These are phyloP conservation scores for Beauveria sp. DNA, from an alignment of 2,329 filamentous ascomycete genomes.

Conservation along the genomic window DNA sequence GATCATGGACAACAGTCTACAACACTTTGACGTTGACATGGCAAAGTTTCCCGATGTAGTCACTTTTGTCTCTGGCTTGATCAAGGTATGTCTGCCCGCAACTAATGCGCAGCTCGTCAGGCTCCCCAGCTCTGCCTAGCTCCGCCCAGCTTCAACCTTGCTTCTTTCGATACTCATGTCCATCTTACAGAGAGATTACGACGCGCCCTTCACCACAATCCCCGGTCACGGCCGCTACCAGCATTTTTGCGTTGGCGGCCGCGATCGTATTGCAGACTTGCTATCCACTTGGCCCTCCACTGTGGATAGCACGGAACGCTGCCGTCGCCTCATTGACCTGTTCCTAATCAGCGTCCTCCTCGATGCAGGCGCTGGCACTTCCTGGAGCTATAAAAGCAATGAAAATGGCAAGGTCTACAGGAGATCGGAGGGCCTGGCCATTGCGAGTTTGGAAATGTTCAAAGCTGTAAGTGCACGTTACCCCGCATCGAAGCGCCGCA, in stretches of 20 bases:
- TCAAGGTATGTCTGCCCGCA: slow-evolving; percentile 59
- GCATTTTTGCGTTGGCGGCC: slow-evolving; percentile 74
- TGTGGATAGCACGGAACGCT: slow-evolving; percentile 65
- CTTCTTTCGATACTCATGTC: not conserved
- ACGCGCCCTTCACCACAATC: slow-evolving; percentile 53
- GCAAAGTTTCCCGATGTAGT: slow-evolving; percentile 76
- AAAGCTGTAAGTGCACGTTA: slow-evolving; percentile 47
- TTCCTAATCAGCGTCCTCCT: slow-evolving; percentile 75
- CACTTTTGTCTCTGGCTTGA: slow-evolving; percentile 81
- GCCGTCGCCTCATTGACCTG: slow-evolving; percentile 67
- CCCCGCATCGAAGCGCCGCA: not conserved
- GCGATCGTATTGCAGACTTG: slow-evolving; percentile 64
- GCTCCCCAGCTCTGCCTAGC: not conserved
- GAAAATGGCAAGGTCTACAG: slow-evolving; percentile 78
- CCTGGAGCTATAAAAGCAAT: slow-evolving; percentile 87
- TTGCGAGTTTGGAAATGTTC: slow-evolving; percentile 80
- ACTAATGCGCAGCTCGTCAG: not conserved
- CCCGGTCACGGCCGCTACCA: slow-evolving; percentile 83
- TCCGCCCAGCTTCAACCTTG: too few species aligned
- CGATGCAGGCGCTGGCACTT: slow-evolving; percentile 80
- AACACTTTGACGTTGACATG: slow-evolving; percentile 85
- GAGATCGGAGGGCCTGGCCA: slow-evolving; percentile 81
- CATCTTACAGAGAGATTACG: slow-evolving; percentile 41
- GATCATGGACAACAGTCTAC: slow-evolving; percentile 67
- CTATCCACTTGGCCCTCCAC: slow-evolving; percentile 60